These are phyloP conservation scores for Coemansia biformis DNA, from an alignment of 192 early-diverging fungal genomes.

Conservation along the genomic window DNA sequence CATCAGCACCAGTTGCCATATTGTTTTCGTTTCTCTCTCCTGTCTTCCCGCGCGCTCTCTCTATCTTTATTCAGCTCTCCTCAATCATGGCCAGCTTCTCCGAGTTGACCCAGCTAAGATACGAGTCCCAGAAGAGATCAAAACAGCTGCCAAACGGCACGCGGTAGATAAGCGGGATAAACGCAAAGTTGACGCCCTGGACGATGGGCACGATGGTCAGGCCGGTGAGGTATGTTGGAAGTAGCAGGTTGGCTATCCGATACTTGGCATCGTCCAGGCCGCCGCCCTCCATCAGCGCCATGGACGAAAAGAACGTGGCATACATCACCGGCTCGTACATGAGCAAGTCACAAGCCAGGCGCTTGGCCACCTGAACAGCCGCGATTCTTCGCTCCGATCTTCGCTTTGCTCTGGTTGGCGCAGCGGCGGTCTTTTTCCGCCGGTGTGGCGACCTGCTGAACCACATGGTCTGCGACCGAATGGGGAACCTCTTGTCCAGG, in stretches of 20 bases:
- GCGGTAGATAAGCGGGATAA: conserved; percentile 64
- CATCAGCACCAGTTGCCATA: no score
- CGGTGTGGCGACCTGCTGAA: conserved; percentile 15
- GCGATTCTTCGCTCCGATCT: conserved; percentile 25
- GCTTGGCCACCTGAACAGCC: conserved; percentile 39
- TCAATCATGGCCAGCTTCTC: conserved; percentile 36
- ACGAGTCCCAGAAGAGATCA: conserved; percentile 72
- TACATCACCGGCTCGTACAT: conserved; percentile 48
- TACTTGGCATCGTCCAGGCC: conserved; percentile 24
- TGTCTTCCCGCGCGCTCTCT: no score
- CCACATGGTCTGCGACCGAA: conserved; percentile 44
- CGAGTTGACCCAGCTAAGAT: conserved; percentile 69
- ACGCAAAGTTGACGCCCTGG: conserved; percentile 70
- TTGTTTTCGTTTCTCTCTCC: background rate
- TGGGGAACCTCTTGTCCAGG: conserved; percentile 42
- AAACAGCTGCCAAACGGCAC: conserved; percentile 70
- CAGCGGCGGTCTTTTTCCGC: conserved; percentile 13
- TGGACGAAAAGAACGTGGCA: conserved; percentile 39
- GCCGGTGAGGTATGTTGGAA: conserved; percentile 45
- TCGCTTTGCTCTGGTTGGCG: conserved; percentile 21
- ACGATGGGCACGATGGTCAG: conserved; percentile 66
- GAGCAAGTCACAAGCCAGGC: conserved; percentile 33
- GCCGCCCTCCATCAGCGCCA: conserved; percentile 47
- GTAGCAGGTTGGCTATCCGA: conserved; percentile 19
- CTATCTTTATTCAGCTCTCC: background rate